Conservation (phyloP, 1,139 yeast genomes). For the Waltiozyma sp. region DNA sequence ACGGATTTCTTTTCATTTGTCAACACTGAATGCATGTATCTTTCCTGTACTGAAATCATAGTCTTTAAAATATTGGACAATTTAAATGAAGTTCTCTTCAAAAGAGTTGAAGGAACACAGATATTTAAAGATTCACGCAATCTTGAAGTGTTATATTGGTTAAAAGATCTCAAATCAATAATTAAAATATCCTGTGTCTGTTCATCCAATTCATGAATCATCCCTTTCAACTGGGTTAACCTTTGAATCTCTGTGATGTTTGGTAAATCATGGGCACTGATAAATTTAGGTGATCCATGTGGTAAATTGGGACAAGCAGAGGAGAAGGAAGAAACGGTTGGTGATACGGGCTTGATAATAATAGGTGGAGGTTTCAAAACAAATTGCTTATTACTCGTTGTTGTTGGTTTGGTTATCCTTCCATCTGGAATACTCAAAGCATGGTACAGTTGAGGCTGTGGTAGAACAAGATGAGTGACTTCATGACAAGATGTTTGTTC, state of each 20-base stretch:
- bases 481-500: not conserved
- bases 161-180: slow-evolving; percentile 56
- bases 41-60: slow-evolving; percentile 29
- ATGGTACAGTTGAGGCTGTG: not conserved
- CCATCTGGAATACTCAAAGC: not conserved
- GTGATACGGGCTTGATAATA: not conserved
- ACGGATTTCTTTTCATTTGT: slow-evolving; percentile 12
- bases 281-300: not conserved
- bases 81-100: slow-evolving; percentile 51
- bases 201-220: not conserved
- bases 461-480: not conserved
- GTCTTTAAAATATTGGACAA: slow-evolving; percentile 45
- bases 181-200: slow-evolving; percentile 21
- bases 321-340: not conserved
- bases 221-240: not conserved
- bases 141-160: slow-evolving; percentile 40
- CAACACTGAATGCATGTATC: slow-evolving; percentile 16
- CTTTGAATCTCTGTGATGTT: not conserved
- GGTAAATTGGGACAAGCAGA: not conserved
- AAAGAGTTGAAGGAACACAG: slow-evolving; percentile 58
- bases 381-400: not conserved
- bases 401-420: not conserved
- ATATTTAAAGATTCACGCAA: slow-evolving; percentile 42
- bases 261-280: not conserved
- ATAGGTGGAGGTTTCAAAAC: not conserved